A percentile compares a stretch with the other conserved stretches of the same genome.
phyloP scores from a whole-genome alignment of 2,329 filamentous ascomycete species.

The Parascedosporium putredinis region DNA sequence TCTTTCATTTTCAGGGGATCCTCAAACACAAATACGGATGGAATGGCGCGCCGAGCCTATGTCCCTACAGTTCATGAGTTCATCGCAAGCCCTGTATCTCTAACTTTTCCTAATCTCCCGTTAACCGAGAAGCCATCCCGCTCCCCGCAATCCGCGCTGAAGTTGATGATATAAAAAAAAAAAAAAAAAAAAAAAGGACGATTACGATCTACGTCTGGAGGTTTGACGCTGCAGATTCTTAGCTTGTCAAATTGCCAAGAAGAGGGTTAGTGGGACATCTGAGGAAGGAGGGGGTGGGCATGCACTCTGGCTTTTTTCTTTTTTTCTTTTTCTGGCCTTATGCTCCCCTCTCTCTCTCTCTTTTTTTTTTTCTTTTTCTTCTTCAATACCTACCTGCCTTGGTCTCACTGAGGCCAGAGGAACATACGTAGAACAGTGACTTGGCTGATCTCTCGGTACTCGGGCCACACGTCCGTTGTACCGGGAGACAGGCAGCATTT shows the following conservation, averaged over 20 bases:
- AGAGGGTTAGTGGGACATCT: background rate
- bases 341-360: background rate
- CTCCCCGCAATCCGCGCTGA: background rate
- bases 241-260: too few species aligned
- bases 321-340: background rate
- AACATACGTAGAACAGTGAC: too few species aligned
- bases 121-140: background rate
- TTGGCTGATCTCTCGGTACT: slow-evolving; percentile 2
- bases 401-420: too few species aligned
- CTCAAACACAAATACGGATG: too few species aligned
- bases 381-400: too few species aligned
- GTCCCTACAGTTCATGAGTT: background rate
- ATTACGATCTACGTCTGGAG: background rate
- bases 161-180: background rate
- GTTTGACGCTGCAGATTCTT: too few species aligned
- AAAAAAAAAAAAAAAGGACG: background rate
- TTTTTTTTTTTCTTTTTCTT: background rate
- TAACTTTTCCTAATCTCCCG: background rate
- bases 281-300: background rate
- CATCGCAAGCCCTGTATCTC: background rate
- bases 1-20: too few species aligned
- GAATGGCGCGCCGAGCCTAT: too few species aligned
- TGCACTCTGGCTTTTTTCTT: background rate
- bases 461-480: background rate
- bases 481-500: background rate